These are phyloP conservation scores for Condylostoma magnum DNA, from an alignment of 169 alveolate species.

Conservation along the genomic window DNA sequence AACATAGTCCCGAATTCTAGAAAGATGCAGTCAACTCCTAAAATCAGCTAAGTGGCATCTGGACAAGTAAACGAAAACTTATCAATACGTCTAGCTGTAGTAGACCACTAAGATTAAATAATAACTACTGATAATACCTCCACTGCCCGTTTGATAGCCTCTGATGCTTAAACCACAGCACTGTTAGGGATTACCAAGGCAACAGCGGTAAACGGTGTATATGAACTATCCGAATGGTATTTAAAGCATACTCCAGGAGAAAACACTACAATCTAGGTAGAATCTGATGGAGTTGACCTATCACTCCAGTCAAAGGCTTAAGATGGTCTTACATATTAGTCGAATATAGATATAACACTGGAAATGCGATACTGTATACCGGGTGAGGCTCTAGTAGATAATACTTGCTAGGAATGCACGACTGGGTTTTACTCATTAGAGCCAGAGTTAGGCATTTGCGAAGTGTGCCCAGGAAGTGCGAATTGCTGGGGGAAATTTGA, in stretches of 20 bases:
- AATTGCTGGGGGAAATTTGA: slow-evolving; percentile 39
- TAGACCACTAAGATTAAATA: no score
- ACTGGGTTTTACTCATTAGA: background rate
- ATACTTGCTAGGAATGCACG: background rate
- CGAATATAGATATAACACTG: background rate
- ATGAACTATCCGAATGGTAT: background rate
- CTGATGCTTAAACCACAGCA: no score
- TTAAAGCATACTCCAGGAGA: background rate
- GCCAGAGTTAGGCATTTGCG: background rate
- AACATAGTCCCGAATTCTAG: no score
- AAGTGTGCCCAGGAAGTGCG: slow-evolving; percentile 24
- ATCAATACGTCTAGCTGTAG: no score
- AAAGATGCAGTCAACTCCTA: no score
- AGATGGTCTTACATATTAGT: no score
- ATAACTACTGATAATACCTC: slow-evolving; percentile 9
- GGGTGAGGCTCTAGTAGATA: background rate
- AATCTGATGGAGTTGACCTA: background rate
- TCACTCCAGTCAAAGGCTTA: no score
- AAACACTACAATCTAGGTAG: background rate
- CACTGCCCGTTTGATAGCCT: no score
- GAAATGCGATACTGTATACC: background rate
- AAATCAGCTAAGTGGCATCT: no score
- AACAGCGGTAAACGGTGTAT: slow-evolving; percentile 5
- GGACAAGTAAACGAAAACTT: no score
- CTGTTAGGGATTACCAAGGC: background rate